Conservation (phyloP, 176 grass and related monocot genomes). For the Leersia perrieri region DNA sequence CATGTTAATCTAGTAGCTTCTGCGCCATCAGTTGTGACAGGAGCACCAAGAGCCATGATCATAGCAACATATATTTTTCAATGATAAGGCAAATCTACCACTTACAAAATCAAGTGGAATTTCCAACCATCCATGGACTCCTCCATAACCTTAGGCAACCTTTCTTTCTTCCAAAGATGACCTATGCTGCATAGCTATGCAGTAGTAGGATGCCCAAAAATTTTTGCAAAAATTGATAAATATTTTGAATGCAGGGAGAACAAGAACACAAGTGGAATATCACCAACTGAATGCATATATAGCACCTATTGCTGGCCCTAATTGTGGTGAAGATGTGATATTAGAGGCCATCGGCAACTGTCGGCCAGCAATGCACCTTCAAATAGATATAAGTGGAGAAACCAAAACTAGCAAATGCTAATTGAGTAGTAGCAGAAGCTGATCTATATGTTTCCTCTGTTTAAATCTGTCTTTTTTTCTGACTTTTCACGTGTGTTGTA, state of each 20-base stretch:
- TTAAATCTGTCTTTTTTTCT: background rate
- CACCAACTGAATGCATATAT: conserved; percentile 12
- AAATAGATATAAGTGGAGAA: conserved; percentile 33
- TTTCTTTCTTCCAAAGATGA: conserved; percentile 14
- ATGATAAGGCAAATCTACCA: conserved; percentile 21
- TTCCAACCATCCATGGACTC: conserved; percentile 25
- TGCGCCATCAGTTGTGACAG: conserved; percentile 35
- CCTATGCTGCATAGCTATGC: no score
- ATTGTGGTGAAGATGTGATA: conserved; percentile 40
- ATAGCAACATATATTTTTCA: conserved; percentile 17
- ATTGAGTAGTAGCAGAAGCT: background rate
- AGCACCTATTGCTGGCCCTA: conserved; percentile 10
- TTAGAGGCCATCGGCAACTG: conserved; percentile 46
- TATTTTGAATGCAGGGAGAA: conserved; percentile 28
- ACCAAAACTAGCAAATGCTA: conserved; percentile 35
- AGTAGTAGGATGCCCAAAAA: background rate
- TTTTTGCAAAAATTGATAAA: conserved; percentile 29
- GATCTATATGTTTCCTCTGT: conserved; percentile 15
- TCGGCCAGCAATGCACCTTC: conserved; percentile 37
- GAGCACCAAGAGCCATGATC: conserved; percentile 40
- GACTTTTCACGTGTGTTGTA: background rate
- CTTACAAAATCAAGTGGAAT: conserved; percentile 36
- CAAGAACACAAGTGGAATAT: conserved; percentile 18
- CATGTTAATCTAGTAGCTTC: conserved; percentile 32
- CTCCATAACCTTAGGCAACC: conserved; percentile 21